Percentiles rank a stretch among this genome's conserved stretches.
Evolutionary conservation across 371 early-diverging fungal genomes (phyloP).

Genomic region (Parasitella parasitica): DNA sequence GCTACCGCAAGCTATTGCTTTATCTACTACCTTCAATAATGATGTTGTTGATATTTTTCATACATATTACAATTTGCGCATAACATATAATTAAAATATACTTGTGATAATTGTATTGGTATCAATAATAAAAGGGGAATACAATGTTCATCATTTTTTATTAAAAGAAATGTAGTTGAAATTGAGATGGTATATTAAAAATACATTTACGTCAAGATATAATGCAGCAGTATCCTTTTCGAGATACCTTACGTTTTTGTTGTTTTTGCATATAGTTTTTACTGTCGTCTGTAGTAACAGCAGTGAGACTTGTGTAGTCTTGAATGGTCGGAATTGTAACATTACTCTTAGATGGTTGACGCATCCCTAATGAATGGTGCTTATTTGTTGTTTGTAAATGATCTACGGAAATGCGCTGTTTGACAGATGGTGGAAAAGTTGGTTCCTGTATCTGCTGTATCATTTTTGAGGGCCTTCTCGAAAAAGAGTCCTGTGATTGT

Average conservation of each 20-base stretch:
- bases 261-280: conserved; percentile 1
- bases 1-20: no score
- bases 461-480: neutral
- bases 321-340: neutral
- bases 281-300: neutral
- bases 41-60: no score
- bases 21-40: no score
- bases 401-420: neutral
- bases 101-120: no score
- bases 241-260: neutral
- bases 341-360: neutral
- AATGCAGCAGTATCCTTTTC: conserved; percentile 5
- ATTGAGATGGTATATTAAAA: no score
- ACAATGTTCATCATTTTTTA: no score
- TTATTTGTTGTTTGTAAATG: neutral
- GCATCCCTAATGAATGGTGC: neutral
- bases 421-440: neutral
- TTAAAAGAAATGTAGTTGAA: no score
- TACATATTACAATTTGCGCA: no score
- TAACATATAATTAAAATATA: no score
- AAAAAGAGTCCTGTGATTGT: neutral
- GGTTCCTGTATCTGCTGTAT: neutral
- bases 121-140: no score
- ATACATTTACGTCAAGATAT: no score
- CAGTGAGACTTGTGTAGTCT: neutral